Conservation (phyloP, 176 grass and related monocot genomes). For the Triticum dicoccoides region DNA sequence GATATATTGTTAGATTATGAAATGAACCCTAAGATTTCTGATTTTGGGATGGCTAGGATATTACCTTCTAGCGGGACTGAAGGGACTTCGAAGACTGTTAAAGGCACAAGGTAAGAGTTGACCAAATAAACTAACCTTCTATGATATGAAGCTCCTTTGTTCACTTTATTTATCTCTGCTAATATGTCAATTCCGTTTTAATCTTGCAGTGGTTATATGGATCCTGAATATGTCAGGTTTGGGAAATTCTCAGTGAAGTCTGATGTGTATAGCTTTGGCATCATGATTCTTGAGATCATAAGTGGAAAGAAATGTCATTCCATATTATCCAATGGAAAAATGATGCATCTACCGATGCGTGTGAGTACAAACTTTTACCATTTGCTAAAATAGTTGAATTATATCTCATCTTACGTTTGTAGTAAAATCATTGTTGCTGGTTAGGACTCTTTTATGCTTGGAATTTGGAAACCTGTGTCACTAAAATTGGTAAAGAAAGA, state of each 20-base stretch:
- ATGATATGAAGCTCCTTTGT: neutral
- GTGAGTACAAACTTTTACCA: neutral
- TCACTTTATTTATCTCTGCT: neutral
- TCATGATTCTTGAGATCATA: conserved; percentile 24
- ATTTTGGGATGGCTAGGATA: conserved; percentile 22
- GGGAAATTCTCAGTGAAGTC: conserved; percentile 21
- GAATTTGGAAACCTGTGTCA: neutral
- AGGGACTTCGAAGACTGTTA: neutral
- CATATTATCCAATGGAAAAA: neutral
- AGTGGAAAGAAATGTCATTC: neutral
- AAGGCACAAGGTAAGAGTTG: conserved; percentile 13
- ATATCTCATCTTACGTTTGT: neutral
- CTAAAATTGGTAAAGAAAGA: neutral
- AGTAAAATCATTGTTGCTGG: neutral
- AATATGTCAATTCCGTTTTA: neutral
- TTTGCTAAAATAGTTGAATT: neutral
- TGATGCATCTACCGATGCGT: neutral
- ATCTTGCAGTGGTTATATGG: conserved; percentile 15
- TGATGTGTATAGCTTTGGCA: conserved; percentile 25
- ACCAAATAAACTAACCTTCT: neutral
- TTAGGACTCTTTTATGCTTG: neutral
- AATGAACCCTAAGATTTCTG: conserved; percentile 27
- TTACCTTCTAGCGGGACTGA: conserved; percentile 4
- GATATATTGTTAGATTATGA: conserved; percentile 15
- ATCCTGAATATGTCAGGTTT: conserved; percentile 1